phyloP scores from a whole-genome alignment of 192 early-diverging fungal species.

The Entophlyctis luteolus region DNA sequence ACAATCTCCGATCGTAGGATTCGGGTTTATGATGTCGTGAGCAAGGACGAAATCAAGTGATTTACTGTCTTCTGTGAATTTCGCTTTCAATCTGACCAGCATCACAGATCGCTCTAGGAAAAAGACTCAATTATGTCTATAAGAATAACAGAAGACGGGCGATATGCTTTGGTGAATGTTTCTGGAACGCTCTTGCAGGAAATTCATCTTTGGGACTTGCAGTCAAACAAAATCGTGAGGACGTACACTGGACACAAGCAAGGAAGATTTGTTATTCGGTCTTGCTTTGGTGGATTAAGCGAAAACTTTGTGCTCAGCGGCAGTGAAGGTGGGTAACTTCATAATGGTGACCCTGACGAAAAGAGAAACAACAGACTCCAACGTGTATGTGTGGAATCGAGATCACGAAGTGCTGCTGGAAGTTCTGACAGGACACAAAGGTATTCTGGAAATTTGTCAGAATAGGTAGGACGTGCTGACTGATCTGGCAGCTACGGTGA shows the following conservation, averaged over 20 bases:
- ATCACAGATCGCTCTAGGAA: constrained; percentile 43
- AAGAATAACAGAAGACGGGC: constrained; percentile 50
- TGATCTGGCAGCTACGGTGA: constrained; percentile 52
- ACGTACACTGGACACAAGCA: constrained; percentile 82
- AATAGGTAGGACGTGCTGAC: too few relatives aligned
- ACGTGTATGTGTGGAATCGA: constrained; percentile 77
- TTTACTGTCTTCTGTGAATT: not conserved
- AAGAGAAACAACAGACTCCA: constrained; percentile 45
- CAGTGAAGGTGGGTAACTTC: constrained; percentile 70
- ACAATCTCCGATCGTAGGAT: constrained; percentile 67
- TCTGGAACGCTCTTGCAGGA: constrained; percentile 48
- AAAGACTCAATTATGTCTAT: constrained; percentile 64
- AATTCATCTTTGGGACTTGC: constrained; percentile 87
- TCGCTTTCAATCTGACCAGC: not conserved
- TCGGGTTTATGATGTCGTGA: constrained; percentile 60
- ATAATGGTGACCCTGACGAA: not conserved
- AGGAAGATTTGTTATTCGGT: constrained; percentile 83
- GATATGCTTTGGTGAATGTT: constrained; percentile 59
- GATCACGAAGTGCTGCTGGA: constrained; percentile 68
- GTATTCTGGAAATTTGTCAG: too few relatives aligned
- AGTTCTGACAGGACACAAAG: constrained; percentile 62
- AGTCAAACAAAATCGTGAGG: constrained; percentile 60
- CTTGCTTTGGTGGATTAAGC: constrained; percentile 80
- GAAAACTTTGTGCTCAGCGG: constrained; percentile 83
- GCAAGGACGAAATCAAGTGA: constrained; percentile 42